Base-by-base conservation (phyloP, 1,284 basidiomycete genomes). In the Wolfiporia cocos region DNA sequence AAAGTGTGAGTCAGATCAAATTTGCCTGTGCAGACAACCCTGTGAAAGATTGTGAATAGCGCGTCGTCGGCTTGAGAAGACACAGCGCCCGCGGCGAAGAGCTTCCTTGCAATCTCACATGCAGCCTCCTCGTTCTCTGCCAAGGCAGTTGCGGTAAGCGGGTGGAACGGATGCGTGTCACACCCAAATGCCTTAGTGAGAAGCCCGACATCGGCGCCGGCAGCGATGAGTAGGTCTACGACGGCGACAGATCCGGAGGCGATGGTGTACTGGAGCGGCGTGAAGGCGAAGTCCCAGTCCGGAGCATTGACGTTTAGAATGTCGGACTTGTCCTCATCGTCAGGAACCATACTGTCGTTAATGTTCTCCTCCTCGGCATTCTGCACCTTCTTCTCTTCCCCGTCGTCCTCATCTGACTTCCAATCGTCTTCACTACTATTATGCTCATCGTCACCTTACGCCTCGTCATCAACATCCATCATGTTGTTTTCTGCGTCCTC, bases 201-300 rank as follows among this genome's bases (percentile, higher is more conserved):
- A 3, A 55, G 40, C 24, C 53, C 58, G 6, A 60, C 42, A 39
- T 66, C 59, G 1, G 75, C 73, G 2, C 73, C 75, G 0, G 62
- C 67, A 12, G 57, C 57, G 31, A 79, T 53, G n/a, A 81, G 68
- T 2, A 57, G 59, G 17, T 75, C 68, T 2, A 80, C 55, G 19
- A 68, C 63, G 1, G 57, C 50, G 1, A 68, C 44, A 3, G 73
- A 71, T 3, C 67, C 73, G 17, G 64, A 71, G 3, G 75, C 51
- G 30, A 76, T 65, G 2, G 72, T 76, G 48, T 76, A 74, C 24
- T 62, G 61, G n/a, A 80, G 63, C 4, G 78, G 68, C 0, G 71
- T 68, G 46, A 75, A 68, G 4, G 65, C 65, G 42, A 72, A 67
- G 53, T 80, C 78, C 78, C 78, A 81, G 53, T 80, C 77, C 0